Base-by-base conservation (phyloP, 257 asterid species). In the Haberlea rhodopensis region DNA sequence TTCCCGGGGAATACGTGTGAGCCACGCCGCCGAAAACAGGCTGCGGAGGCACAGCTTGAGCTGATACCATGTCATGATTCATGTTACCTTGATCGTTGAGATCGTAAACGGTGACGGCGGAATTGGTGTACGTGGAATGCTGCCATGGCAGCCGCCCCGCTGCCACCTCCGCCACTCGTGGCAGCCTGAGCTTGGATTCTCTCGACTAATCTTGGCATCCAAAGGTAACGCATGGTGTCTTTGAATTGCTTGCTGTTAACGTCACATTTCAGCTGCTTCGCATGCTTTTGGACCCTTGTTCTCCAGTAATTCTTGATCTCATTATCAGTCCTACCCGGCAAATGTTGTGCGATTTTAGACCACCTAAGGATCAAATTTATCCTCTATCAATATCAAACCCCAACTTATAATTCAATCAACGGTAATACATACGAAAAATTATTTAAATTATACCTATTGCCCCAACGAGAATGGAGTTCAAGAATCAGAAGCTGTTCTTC, bases 141-240 rank as follows among this genome's bases (percentile, higher is more conserved):
- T 0, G 40, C 63, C 13, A 27, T 46, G 9, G 73, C 2, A 26
- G 81, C 34, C 57, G 75, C 29, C 18, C 27, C 15, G 43, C 49
- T 27, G 2, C 13, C 43, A 16, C 26, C 66, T 21, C 60, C 66
- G 40, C 28, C 57, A 24, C 25, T 25, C 1, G 68, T 13, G 32
- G 76, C n/a, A n/a, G n/a, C n/a, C n/a, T n/a, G n/a, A n/a, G n/a
- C n/a, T n/a, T n/a, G n/a, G n/a, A n/a, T n/a, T n/a, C n/a, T n/a
- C n/a, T n/a, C n/a, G n/a, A n/a, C n/a, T n/a, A n/a, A n/a, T n/a
- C n/a, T n/a, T n/a, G n/a, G n/a, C n/a, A n/a, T n/a, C n/a, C n/a
- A n/a, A n/a, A n/a, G n/a, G n/a, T n/a, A n/a, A n/a, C n/a, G 87
- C 89, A 90, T 87, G 81, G 97, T 74, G 75, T 90, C 97, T 65